Evolutionary conservation across 306 rosid species (phyloP), one percentile per base, ranked within the genome.

Genomic region (Quercus dentata): DNA sequence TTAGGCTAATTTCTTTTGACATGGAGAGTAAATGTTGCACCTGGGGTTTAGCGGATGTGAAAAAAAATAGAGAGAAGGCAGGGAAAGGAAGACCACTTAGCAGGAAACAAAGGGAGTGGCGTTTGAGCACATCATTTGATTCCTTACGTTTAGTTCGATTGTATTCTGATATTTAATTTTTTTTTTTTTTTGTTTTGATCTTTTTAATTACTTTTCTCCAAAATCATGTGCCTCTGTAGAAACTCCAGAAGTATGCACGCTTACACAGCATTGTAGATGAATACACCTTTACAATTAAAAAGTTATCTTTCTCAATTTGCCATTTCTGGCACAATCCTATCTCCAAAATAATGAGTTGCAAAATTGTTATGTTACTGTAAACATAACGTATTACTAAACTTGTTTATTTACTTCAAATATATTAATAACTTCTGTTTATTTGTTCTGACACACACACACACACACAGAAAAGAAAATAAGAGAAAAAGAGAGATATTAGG

Each of bases 61-160:
- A 84, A 85, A 76, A 81, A 76, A 94, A 94, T 79, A 88, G 97
- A 86, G 90, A 87, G 78, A 94, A 91, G 56, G 89, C 98, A 23
- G 99, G 99, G 71, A 94, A 94, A 87, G 97, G 99, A 78, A 88
- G 97, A 88, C 97, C 97, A 20, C 89, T 94, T 68, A 94, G 76
- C 87, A 94, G 89, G 83, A 94, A 92, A 74, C 99, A 90, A 85
- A 85, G 94, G 85, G 94, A 92, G 44, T 94, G 97, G 97, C 90
- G 91, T 71, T 80, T 94, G 80, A 88, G 80, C 52, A 89, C 91
- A 71, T 82, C 97, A 55, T 94, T 94, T 68, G 89, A 90, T 57
- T 88, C 97, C 44, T 78, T 92, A 68, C 84, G 80, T 54, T 86
- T 94, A 76, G 98, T 94, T 69, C 85, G 97, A 82, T 80, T 94